Evolutionary conservation across 2,329 filamentous ascomycete genomes (phyloP).

Genomic region (Fusarium domesticum): DNA sequence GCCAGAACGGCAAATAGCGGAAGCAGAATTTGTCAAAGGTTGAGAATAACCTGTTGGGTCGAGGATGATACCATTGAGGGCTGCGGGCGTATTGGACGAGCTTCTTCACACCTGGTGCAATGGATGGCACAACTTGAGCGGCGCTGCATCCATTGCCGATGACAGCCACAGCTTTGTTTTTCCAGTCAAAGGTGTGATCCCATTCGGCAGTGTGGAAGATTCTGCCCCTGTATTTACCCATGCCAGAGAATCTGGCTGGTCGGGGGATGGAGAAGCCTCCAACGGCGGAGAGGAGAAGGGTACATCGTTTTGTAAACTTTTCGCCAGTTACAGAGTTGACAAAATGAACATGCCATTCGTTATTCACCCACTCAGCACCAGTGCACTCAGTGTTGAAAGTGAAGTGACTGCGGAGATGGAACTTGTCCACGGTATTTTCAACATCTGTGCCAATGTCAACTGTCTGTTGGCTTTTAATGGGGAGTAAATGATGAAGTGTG

Average conservation of each 20-base stretch:
- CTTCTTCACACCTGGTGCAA: slow-evolving; percentile 25
- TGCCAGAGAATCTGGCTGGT: slow-evolving; percentile 28
- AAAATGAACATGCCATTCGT: slow-evolving; percentile 21
- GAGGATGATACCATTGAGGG: slow-evolving; percentile 18
- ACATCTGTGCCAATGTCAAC: slow-evolving; percentile 11
- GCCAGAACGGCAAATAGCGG: slow-evolving; percentile 22
- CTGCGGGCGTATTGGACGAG: slow-evolving; percentile 27
- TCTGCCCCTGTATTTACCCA: slow-evolving; percentile 34
- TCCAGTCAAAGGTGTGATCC: slow-evolving; percentile 43
- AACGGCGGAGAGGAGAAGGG: slow-evolving; percentile 29
- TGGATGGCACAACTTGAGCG: slow-evolving; percentile 33
- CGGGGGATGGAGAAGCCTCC: slow-evolving; percentile 28
- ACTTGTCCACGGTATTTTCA: slow-evolving; percentile 20
- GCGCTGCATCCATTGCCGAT: slow-evolving; percentile 32
- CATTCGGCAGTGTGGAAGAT: slow-evolving; percentile 37
- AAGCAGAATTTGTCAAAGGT: slow-evolving; percentile 22
- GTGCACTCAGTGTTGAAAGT: slow-evolving; percentile 17
- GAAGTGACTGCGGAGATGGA: slow-evolving; percentile 25
- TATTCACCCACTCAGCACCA: slow-evolving; percentile 22
- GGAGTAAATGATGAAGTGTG: too few relatives aligned
- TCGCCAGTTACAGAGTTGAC: slow-evolving; percentile 15
- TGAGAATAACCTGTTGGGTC: slow-evolving; percentile 17
- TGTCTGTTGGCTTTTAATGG: too few relatives aligned
- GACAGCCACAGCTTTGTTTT: slow-evolving; percentile 41
- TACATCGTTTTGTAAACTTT: slow-evolving; percentile 14